A percentile compares a stretch with the other conserved stretches of the same genome.
phyloP scores from a whole-genome alignment of 352 stramenopile species.

The Globisporangium abappressorium region DNA sequence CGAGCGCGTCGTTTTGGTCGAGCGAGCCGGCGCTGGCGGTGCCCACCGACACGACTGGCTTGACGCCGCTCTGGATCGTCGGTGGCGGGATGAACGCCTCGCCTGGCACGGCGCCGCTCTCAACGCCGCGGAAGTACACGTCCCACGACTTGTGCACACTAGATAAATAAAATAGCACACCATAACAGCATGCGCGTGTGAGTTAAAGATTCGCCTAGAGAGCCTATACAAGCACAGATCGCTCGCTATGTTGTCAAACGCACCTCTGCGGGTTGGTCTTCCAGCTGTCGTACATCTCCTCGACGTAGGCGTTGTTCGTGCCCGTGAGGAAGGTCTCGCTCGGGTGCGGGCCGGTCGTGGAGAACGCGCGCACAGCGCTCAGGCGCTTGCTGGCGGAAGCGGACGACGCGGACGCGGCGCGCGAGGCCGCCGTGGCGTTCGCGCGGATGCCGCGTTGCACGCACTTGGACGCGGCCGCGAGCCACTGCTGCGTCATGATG shows the following conservation, averaged over 20 bases:
- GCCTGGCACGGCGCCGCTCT: constrained; percentile 70
- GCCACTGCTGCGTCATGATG: constrained; percentile 59
- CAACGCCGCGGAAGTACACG: constrained; percentile 84
- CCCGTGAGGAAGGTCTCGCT: constrained; percentile 93
- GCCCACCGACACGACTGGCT: constrained; percentile 49
- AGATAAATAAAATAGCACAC: constrained; percentile 6
- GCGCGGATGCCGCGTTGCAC: constrained; percentile 46
- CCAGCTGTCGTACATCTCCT: constrained; percentile 97
- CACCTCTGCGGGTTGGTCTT: constrained; percentile 83
- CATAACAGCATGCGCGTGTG: neutral
- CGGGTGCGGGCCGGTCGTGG: constrained; percentile 67
- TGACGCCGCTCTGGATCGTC: constrained; percentile 73
- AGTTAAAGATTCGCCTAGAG: neutral
- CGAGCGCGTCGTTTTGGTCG: constrained; percentile 82
- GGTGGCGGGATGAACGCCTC: constrained; percentile 84
- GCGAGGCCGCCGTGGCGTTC: constrained; percentile 17
- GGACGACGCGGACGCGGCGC: neutral
- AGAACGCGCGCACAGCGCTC: constrained; percentile 40
- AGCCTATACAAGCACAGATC: too few relatives aligned
- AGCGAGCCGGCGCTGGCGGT: constrained; percentile 24
- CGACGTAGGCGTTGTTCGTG: constrained; percentile 95
- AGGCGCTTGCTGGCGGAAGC: constrained; percentile 10
- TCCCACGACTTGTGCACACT: constrained; percentile 88
- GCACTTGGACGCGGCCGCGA: constrained; percentile 48
- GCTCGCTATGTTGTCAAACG: neutral